phyloP scores from a whole-genome alignment of 2,329 filamentous ascomycete species.

The Apiospora phragmitis region DNA sequence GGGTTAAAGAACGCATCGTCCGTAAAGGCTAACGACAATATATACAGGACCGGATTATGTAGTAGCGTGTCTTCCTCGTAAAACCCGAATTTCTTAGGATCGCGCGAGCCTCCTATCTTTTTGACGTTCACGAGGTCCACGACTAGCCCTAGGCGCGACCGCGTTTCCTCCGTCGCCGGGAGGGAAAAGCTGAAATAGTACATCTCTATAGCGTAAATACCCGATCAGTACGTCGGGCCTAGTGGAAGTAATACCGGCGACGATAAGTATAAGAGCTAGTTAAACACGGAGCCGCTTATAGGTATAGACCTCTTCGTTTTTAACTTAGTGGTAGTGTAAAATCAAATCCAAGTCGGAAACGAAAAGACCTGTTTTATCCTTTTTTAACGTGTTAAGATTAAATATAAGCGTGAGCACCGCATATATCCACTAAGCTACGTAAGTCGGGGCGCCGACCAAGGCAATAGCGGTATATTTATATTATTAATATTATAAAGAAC shows the following conservation, averaged over 20 bases:
- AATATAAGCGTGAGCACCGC: slow-evolving; percentile 18
- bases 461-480: slow-evolving; percentile 13
- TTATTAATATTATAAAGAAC: slow-evolving; percentile 23
- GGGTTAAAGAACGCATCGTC: slow-evolving; percentile 21
- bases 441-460: slow-evolving; percentile 14
- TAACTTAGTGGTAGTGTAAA: slow-evolving; percentile 23
- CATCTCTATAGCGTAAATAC: slow-evolving; percentile 24
- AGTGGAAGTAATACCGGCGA: slow-evolving; percentile 24
- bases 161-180: slow-evolving; percentile 17
- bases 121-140: slow-evolving; percentile 29
- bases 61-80: slow-evolving; percentile 23
- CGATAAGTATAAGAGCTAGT: slow-evolving; percentile 20
- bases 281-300: slow-evolving; percentile 27
- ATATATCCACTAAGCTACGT: slow-evolving; percentile 20
- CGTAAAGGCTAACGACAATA: slow-evolving; percentile 24
- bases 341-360: slow-evolving; percentile 25
- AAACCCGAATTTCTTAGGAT: slow-evolving; percentile 27
- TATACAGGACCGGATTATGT: slow-evolving; percentile 21
- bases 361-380: slow-evolving; percentile 24
- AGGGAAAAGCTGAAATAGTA: slow-evolving; percentile 28
- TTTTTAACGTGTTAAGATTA: slow-evolving; percentile 19
- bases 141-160: slow-evolving; percentile 20
- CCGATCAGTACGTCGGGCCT: slow-evolving; percentile 26
- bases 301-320: slow-evolving; percentile 23
- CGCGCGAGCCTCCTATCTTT: slow-evolving; percentile 22